These are phyloP conservation scores for Phytophthora fragariaefolia DNA, from an alignment of 352 stramenopile genomes.

Conservation along the genomic window DNA sequence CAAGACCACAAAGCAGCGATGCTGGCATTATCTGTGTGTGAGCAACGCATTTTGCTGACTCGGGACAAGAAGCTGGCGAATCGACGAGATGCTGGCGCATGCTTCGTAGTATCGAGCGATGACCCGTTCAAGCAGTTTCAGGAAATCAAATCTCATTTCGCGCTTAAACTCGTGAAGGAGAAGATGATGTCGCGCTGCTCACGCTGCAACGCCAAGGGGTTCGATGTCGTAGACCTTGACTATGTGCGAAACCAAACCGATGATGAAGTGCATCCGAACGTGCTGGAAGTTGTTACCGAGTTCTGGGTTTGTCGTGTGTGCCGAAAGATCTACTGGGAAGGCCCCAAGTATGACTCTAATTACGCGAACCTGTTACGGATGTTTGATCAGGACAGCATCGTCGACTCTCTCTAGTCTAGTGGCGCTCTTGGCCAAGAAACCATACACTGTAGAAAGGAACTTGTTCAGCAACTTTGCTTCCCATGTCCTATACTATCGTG, in stretches of 20 bases:
- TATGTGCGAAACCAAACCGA: slow-evolving; percentile 60
- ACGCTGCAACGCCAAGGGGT: slow-evolving; percentile 73
- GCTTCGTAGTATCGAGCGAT: slow-evolving; percentile 78
- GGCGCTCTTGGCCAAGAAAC: too few relatives aligned
- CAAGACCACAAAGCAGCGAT: slow-evolving; percentile 57
- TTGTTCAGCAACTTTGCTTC: not conserved
- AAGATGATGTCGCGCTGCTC: slow-evolving; percentile 82
- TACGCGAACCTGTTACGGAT: slow-evolving; percentile 66
- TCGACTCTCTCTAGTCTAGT: slow-evolving; percentile 22
- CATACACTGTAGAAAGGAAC: too few relatives aligned
- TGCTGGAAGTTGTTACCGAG: slow-evolving; percentile 65
- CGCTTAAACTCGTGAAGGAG: slow-evolving; percentile 60
- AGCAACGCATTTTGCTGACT: slow-evolving; percentile 81
- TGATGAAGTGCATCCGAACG: slow-evolving; percentile 59
- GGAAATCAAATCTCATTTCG: slow-evolving; percentile 79
- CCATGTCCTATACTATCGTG: slow-evolving; percentile 2
- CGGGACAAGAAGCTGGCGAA: slow-evolving; percentile 77
- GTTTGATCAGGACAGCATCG: slow-evolving; percentile 44
- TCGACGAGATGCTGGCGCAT: slow-evolving; percentile 70
- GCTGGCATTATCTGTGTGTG: slow-evolving; percentile 51
- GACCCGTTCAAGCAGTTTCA: slow-evolving; percentile 77
- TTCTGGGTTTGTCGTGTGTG: slow-evolving; percentile 75
- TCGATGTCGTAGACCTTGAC: slow-evolving; percentile 56
- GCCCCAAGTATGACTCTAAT: slow-evolving; percentile 76
- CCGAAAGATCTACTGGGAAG: slow-evolving; percentile 80